Conservation (phyloP, 2,329 filamentous ascomycete species). For the Ceratocystis variospora region DNA sequence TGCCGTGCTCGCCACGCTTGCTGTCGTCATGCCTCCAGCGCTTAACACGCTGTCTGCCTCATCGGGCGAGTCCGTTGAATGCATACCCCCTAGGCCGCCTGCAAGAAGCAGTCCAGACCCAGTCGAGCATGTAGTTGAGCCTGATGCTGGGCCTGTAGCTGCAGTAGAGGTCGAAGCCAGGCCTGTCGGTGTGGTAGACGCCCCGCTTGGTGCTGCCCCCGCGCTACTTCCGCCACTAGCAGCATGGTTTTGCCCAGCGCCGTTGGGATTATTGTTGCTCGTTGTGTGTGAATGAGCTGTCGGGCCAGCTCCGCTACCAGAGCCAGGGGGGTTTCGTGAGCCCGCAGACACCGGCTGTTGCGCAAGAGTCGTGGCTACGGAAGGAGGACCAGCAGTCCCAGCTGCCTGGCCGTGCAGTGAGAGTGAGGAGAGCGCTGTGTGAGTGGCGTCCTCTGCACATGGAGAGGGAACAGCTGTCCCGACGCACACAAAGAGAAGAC, state of each 20-base stretch:
- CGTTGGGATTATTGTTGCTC: not conserved
- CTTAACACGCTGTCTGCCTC: constrained; percentile 37
- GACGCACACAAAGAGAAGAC: constrained; percentile 48
- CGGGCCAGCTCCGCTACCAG: not conserved
- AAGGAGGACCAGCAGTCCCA: not conserved
- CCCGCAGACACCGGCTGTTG: not conserved
- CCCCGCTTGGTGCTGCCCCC: not conserved
- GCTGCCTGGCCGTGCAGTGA: constrained; percentile 5
- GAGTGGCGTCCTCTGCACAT: constrained; percentile 9
- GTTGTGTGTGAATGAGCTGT: not conserved
- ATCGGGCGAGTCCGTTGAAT: constrained; percentile 27
- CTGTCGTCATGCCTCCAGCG: constrained; percentile 33
- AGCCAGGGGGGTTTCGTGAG: not conserved
- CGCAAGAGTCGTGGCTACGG: not conserved
- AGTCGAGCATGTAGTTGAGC: constrained; percentile 19
- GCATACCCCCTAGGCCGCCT: constrained; percentile 20
- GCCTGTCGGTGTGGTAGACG: not conserved
- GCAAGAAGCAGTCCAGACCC: constrained; percentile 22
- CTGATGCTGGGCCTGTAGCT: not conserved
- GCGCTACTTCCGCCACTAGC: not conserved
- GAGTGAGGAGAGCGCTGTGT: constrained; percentile 11
- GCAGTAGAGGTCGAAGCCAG: constrained; percentile 18
- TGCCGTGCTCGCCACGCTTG: constrained; percentile 29
- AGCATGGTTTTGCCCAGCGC: not conserved
- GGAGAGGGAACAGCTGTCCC: constrained; percentile 30